Evolutionary conservation across 805 yeast species (phyloP).

Genomic region (Schwanniomyces sp.): DNA sequence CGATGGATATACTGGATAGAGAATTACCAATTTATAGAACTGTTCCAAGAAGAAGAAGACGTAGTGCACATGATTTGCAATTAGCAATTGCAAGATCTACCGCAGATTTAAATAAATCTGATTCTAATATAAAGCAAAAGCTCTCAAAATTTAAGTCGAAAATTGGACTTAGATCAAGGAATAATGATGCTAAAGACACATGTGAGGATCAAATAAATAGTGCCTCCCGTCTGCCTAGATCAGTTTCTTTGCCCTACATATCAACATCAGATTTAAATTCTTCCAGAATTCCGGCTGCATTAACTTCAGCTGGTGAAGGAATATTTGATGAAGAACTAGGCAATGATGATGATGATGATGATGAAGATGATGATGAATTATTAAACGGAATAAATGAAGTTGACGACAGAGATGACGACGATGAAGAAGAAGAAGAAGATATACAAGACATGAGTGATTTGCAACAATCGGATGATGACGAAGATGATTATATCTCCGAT

Average conservation of each 20-base stretch:
- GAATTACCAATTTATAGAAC: slow-evolving; percentile 75
- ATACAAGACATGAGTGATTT: slow-evolving; percentile 25
- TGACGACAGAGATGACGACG: slow-evolving; percentile 16
- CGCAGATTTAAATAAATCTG: not conserved
- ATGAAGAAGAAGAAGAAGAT: slow-evolving; percentile 22
- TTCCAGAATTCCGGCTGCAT: not conserved
- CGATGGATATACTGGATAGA: slow-evolving; percentile 73
- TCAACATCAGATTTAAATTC: not conserved
- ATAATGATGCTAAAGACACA: not conserved
- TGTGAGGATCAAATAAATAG: not conserved
- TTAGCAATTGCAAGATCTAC: not conserved
- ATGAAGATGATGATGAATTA: slow-evolving; percentile 12
- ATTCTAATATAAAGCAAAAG: slow-evolving; percentile 14
- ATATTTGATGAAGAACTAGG: slow-evolving; percentile 7
- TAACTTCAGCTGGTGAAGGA: not conserved
- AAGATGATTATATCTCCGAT: slow-evolving; percentile 15
- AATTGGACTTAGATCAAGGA: slow-evolving; percentile 5
- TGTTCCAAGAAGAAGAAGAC: slow-evolving; percentile 73
- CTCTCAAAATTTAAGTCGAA: slow-evolving; percentile 22
- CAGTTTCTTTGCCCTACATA: slow-evolving; percentile 7
- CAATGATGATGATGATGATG: slow-evolving; percentile 19
- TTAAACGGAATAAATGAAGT: not conserved
- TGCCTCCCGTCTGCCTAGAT: not conserved
- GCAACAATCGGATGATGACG: slow-evolving; percentile 29
- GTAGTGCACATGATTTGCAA: slow-evolving; percentile 14